Base-by-base conservation (phyloP, 2,329 filamentous ascomycete species). In the Plectosphaerella cucumerina region DNA sequence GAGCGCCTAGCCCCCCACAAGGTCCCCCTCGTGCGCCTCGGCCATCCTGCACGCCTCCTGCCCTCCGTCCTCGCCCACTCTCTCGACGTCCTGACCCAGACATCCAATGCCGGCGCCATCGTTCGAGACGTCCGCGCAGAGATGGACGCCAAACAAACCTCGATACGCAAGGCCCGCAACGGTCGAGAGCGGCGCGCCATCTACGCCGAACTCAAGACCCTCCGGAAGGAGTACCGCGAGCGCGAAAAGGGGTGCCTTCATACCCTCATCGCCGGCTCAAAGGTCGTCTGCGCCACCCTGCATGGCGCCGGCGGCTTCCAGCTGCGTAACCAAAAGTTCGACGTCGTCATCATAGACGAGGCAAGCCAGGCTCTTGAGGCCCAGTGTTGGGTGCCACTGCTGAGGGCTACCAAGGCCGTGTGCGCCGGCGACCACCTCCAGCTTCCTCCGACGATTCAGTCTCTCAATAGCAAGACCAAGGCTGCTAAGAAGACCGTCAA, bases 311-410 rank as follows among this genome's bases (percentile, higher is more conserved):
- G 94, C 9, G 89, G 92, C 0, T 87, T 84, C 59, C 90, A 97
- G 69, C 73, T 96, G 31, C 85, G 84, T 54, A 81, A 85, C 54
- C 84, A 95, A 62, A 73, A 82, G 48, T 99, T 99, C 57, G 94
- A 99, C 66, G 88, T 96, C 5, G 89, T 99, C 23, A 85, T 99
- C 54, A 90, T 99, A 51, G 94, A 99, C 62, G 94, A 99, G 71
- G 94, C 92, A 5, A 95, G 89, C 65, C 94, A 99, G 67, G 94
- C 94, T 2, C 76, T 97, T 10, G 94, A 99, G 70, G 92, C 94
- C 1, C 93, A 97, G 68, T 97, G 92, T 71, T 99, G 94, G 94
- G 92, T 97, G 48, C 86, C 94, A 11, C 71, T 99, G 44, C 71
- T 97, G 17, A 80, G 82, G 39, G 90, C 90, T 0, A 82, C 77